Base-by-base conservation (phyloP, 768 basidiomycete species). In the Terana coerulea region DNA sequence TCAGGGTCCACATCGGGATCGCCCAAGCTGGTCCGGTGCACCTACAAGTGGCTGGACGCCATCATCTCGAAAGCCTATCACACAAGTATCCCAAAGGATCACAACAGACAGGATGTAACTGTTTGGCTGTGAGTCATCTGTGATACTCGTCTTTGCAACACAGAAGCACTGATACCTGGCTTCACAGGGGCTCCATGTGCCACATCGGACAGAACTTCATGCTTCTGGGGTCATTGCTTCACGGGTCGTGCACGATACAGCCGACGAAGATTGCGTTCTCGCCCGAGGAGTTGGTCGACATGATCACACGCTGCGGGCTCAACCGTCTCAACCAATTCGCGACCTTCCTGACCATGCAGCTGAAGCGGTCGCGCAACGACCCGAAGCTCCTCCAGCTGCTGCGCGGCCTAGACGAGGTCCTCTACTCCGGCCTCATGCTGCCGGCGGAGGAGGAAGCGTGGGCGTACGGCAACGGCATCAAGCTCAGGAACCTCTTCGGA, bases 1-100 rank as follows among this genome's bases (percentile, higher is more conserved):
- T 85, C 83, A 52, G 88, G 88, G 14, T 89, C 87, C 33, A 90
- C 88, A 6, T 89, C 86, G n/a, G 88, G 87, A 43, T 85, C 80
- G 60, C 88, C 88, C 0, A 90, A 88, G 61, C 80, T 90, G 24
- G 84, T 91, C 0, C 86, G 80, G 14, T 84, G 84, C 67, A 85
- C 69, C 59, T 81, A 79, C 58, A 75, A 69, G 25, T 90, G 88
- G 88, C 55, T 91, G 25, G 67, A 78, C 54, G 67, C 76, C n/a
- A 79, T 78, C 2, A 67, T 82, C 46, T 59, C 72, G n/a, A 91
- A 91, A 66, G 80, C 85, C 33, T 64, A 70, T 52, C 72, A 75
- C 53, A 72, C 79, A 48, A 73, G 74, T 52, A 65, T 62, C 57
- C 83, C 84, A 44, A 68, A 65, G 53, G 71, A 74, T 63, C 64